Base-by-base conservation (phyloP, 1,284 basidiomycete genomes). In the Takashimella koratensis region DNA sequence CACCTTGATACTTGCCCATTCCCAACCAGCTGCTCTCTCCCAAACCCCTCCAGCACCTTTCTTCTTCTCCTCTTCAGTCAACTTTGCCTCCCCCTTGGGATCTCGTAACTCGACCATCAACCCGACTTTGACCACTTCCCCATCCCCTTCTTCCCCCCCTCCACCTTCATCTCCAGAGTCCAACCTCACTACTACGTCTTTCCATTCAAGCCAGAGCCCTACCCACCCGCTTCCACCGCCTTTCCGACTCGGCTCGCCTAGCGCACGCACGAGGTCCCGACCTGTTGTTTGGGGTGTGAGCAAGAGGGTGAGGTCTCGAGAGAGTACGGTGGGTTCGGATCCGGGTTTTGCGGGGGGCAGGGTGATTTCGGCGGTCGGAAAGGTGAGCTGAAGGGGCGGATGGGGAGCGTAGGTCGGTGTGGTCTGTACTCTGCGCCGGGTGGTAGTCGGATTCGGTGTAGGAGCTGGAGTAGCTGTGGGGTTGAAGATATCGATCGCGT, bases 141-240 rank as follows among this genome's bases (percentile, higher is more conserved):
- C 30, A 36, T 36, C 30, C 16, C 21, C 42, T 11, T 20, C 23
- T 51, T 40, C 46, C 52, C n/a, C 45, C 26, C 42, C 30, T 8
- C 47, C 46, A 2, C 24, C 25, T 21, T 52, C 47, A 22, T 47
- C 52, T 10, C 21, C 47, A 6, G 21, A 23, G 5, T 16, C 41
- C 16, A 30, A 12, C 27, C 23, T 0, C 2, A 58, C 36, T 13
- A 47, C 57, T 52, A 86, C 80, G 55, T 77, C 80, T n/a, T 82
- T 79, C 90, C 90, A 94, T 71, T 94, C 90, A 62, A 90, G 87
- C 88, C 89, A 95, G 57, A 93, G 90, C 19, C 84, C 85, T 59
- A 93, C 88, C 41, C 86, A 89, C n/a, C 87, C 87, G 8, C 81
- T 83, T 0, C 90, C 89, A 22, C 90, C 89, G 5, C 91, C 91